Conservation (phyloP, 2,329 filamentous ascomycete species). For the Geosmithia morbida region DNA sequence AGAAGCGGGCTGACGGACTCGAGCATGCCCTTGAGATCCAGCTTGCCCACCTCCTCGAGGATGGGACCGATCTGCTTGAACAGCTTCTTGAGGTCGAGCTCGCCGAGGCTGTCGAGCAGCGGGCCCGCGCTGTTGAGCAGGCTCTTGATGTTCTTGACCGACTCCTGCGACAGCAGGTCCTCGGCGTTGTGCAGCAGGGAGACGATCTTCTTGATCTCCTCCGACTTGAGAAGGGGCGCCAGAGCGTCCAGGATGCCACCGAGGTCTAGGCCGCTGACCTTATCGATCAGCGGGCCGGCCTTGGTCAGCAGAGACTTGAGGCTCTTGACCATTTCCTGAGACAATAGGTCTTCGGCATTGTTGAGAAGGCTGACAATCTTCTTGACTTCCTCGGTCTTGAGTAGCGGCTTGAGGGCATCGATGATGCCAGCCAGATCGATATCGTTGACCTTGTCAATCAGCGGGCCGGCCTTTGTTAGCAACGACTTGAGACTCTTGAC, state of each 20-base stretch:
- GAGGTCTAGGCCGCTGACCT: not conserved
- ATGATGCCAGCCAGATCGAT: constrained; percentile 17
- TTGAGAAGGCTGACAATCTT: constrained; percentile 20
- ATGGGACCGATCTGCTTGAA: constrained; percentile 16
- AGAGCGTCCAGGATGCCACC: constrained; percentile 10
- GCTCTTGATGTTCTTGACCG: constrained; percentile 19
- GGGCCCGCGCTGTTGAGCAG: constrained; percentile 13
- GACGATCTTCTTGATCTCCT: constrained; percentile 17
- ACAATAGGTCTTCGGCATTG: constrained; percentile 14
- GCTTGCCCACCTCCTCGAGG: constrained; percentile 10
- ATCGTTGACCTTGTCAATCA: constrained; percentile 14
- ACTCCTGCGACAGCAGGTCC: constrained; percentile 17
- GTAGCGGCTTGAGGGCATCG: constrained; percentile 10
- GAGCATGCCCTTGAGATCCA: constrained; percentile 20
- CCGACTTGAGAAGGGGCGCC: constrained; percentile 12
- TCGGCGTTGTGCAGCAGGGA: constrained; percentile 21
- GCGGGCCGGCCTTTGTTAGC: constrained; percentile 12
- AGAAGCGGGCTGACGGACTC: constrained; percentile 18
- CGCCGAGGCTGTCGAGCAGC: constrained; percentile 13
- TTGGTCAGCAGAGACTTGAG: constrained; percentile 13
- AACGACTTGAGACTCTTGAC: constrained; percentile 8
- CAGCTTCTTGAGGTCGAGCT: constrained; percentile 14
- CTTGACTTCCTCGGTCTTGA: constrained; percentile 17
- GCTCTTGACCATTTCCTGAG: constrained; percentile 9
- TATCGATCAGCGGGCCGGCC: constrained; percentile 12